These are phyloP conservation scores for Chlorella variabilis DNA, from an alignment of 163 green algal species.

Conservation along the genomic window DNA sequence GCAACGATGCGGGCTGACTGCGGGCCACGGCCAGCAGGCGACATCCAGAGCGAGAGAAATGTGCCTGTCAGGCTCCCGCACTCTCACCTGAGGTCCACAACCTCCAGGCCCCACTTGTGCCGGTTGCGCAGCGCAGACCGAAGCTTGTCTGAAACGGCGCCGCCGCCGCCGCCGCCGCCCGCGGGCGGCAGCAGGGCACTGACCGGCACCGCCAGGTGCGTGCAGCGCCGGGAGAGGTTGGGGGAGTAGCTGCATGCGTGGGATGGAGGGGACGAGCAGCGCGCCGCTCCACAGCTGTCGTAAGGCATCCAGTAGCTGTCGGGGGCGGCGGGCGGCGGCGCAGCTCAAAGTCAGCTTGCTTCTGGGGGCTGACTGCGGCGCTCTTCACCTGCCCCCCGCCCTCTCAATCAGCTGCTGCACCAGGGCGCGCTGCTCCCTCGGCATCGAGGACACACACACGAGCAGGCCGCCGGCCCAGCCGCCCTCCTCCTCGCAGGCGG, in stretches of 20 bases:
- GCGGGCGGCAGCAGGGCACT: neutral
- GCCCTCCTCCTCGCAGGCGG: neutral
- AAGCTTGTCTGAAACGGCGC: conserved; percentile 22
- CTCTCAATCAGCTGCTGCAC: conserved; percentile 28
- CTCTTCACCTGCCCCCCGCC: conserved; percentile 19
- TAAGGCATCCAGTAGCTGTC: neutral
- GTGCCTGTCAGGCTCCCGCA: no score
- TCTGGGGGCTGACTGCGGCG: no score
- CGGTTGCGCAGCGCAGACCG: conserved; percentile 7
- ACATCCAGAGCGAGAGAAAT: no score
- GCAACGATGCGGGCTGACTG: no score
- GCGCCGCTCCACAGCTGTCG: neutral
- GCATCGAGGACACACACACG: conserved; percentile 33
- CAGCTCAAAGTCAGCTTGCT: no score
- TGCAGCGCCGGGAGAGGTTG: conserved; percentile 48
- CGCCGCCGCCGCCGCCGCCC: neutral
- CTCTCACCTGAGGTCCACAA: conserved; percentile 8
- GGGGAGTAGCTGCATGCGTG: conserved; percentile 38
- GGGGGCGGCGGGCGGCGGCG: neutral
- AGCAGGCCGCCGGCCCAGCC: conserved; percentile 3
- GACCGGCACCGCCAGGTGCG: conserved; percentile 39
- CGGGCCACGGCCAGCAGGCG: no score
- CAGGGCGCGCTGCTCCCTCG: neutral
- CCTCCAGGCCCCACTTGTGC: conserved; percentile 25
- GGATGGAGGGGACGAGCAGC: no score